Conservation (phyloP, 75 land plant species). For the Sequoia sempervirens region DNA sequence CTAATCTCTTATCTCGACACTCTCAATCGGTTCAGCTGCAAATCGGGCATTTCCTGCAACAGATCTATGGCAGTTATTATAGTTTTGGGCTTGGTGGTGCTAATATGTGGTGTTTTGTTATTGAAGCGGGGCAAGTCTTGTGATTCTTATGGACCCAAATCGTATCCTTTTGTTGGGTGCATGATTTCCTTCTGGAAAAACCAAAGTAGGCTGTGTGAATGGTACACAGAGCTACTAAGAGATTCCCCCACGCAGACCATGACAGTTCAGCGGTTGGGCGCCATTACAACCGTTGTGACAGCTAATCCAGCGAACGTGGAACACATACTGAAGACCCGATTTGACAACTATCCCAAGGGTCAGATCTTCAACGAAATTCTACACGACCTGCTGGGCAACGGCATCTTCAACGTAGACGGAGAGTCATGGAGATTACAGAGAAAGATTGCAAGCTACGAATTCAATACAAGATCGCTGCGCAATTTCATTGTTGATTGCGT, state of each 20-base stretch:
- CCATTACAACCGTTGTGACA: slow-evolving; percentile 46
- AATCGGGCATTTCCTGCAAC: not conserved
- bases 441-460: slow-evolving; percentile 59
- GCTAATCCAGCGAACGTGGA: slow-evolving; percentile 70
- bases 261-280: slow-evolving; percentile 29
- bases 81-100: not conserved
- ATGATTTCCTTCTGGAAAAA: slow-evolving; percentile 41
- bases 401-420: slow-evolving; percentile 80
- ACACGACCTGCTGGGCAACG: slow-evolving; percentile 68
- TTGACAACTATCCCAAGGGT: slow-evolving; percentile 76
- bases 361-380: slow-evolving; percentile 52
- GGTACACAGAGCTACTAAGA: slow-evolving; percentile 53
- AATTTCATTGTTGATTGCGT: slow-evolving; percentile 22
- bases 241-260: slow-evolving; percentile 40
- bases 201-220: slow-evolving; percentile 28
- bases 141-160: slow-evolving; percentile 9
- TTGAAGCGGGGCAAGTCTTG: not conserved
- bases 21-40: not conserved
- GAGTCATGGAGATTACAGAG: slow-evolving; percentile 60
- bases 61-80: no score
- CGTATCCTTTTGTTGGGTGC: slow-evolving; percentile 30
- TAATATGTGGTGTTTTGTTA: not conserved
- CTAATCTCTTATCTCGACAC: not conserved
- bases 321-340: slow-evolving; percentile 57
- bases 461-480: slow-evolving; percentile 38